A percentile compares a stretch with the other conserved stretches of the same genome.
These are phyloP conservation scores for Coemansia interrupta DNA, from an alignment of 192 early-diverging fungal species.

Conservation along the genomic window DNA sequence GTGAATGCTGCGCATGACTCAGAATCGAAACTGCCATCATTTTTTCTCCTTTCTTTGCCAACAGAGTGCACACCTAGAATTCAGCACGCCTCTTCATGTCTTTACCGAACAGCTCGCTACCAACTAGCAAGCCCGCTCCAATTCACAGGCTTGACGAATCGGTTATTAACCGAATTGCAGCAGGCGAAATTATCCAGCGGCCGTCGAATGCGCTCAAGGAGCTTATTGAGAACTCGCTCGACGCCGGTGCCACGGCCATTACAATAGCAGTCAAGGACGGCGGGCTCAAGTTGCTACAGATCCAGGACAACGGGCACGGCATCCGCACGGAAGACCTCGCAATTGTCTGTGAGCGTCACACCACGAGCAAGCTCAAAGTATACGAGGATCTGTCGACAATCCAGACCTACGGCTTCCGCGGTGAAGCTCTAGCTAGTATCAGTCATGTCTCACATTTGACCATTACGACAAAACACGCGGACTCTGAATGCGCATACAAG, in stretches of 20 bases:
- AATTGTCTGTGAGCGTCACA: slow-evolving; percentile 92
- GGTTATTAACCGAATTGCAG: slow-evolving; percentile 94
- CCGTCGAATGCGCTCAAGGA: slow-evolving; percentile 97
- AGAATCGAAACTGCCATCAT: no score
- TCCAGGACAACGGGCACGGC: slow-evolving; percentile 93
- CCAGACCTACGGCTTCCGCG: slow-evolving; percentile 92
- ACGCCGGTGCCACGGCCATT: slow-evolving; percentile 86
- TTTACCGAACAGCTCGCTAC: neutral
- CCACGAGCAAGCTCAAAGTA: slow-evolving; percentile 83
- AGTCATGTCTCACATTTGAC: slow-evolving; percentile 91
- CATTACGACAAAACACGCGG: slow-evolving; percentile 73
- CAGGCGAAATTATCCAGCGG: slow-evolving; percentile 96
- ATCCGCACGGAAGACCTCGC: slow-evolving; percentile 86
- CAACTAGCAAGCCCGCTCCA: slow-evolving; percentile 30
- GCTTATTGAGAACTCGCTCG: slow-evolving; percentile 92
- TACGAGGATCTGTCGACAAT: slow-evolving; percentile 86
- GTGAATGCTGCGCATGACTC: no score
- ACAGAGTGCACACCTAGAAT: neutral
- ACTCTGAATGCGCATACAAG: slow-evolving; percentile 71
- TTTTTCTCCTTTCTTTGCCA: neutral
- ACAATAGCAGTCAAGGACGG: slow-evolving; percentile 83
- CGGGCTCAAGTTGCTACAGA: slow-evolving; percentile 89
- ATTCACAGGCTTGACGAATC: slow-evolving; percentile 80
- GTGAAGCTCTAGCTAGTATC: slow-evolving; percentile 95
- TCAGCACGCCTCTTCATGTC: neutral